Base-by-base conservation (phyloP, 805 yeast species). In the Starmerella sirachaensis region DNA sequence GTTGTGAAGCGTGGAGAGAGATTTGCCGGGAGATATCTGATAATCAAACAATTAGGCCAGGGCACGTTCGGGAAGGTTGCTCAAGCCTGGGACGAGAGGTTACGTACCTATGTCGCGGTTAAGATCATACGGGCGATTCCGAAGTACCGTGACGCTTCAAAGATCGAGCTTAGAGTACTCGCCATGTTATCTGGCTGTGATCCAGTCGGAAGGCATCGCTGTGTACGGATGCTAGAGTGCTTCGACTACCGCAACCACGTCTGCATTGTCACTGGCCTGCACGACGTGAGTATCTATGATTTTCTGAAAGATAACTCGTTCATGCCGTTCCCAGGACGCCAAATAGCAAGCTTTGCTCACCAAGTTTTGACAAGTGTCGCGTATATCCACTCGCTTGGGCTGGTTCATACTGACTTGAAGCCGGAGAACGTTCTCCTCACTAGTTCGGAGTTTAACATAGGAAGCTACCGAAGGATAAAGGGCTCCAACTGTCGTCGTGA, bases 371-470 rank as follows among this genome's bases (percentile, higher is more conserved):
- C 85, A 46, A 78, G 91, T 0, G 93, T 88, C 27, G 80, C 91
- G 1, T 88, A 80, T 53, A 63, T 91, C 45, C 99, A 91, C 58
- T 94, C 83, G 53, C 65, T 91, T 55, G 82, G 79, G 37, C 68
- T 91, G 33, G 83, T 91, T 29, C 99, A 91, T 60, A 91, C 99
- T 0, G 99, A 91, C 58, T 66, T 91, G 49, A 91, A 91, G 61
- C 99, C 99, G 1, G 99, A 91, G 58, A 91, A 91, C 56, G 80
- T 91, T 29, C 59, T 91, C 23, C 63, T 85, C 23, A 56, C 29
- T 52, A 61, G 36, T 25, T 31, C 42, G 3, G 22, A 29, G 11
- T 26, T 29, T 23, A 8, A 28, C 13, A 18, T 29, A 13, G 42
- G 38, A 16, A 18, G 32, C 3, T 45, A 37, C 44, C 39, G 45